Percentiles rank a stretch among this genome's conserved stretches.
These are phyloP conservation scores for Emericellopsis atlantica DNA, from an alignment of 2,329 filamentous ascomycete species.

Conservation along the genomic window DNA sequence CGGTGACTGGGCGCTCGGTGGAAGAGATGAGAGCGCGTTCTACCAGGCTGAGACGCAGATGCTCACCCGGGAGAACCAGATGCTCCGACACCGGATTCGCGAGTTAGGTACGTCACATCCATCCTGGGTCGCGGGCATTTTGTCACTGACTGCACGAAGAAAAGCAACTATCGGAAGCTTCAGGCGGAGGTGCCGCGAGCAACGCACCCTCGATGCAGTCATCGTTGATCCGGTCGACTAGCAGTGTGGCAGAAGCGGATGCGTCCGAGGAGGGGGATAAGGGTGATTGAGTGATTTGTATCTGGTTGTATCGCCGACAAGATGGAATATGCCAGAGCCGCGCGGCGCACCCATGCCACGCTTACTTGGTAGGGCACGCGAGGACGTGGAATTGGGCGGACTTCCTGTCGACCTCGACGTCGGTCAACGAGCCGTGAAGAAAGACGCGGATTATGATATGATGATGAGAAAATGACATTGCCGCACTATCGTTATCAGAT, in stretches of 20 bases:
- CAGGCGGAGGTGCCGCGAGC: constrained; percentile 14
- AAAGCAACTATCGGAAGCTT: constrained; percentile 34
- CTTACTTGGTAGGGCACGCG: too few relatives aligned
- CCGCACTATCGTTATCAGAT: too few relatives aligned
- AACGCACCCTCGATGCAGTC: constrained; percentile 37
- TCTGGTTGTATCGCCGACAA: too few relatives aligned
- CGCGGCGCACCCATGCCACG: too few relatives aligned
- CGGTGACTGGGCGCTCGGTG: constrained; percentile 49
- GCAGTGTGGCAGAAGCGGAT: constrained; percentile 24
- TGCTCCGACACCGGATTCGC: constrained; percentile 62
- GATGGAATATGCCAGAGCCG: too few relatives aligned
- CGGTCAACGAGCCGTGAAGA: too few relatives aligned
- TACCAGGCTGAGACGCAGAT: constrained; percentile 76
- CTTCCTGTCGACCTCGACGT: too few relatives aligned
- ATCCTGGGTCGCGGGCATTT: background rate
- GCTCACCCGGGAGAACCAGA: constrained; percentile 68
- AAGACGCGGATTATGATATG: too few relatives aligned
- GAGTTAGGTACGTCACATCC: constrained; percentile 47
- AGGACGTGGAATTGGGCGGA: too few relatives aligned
- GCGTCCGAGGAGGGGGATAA: background rate
- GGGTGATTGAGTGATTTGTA: too few relatives aligned
- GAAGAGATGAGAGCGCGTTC: constrained; percentile 62
- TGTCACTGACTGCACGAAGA: constrained; percentile 19
- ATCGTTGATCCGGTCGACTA: constrained; percentile 32
- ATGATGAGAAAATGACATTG: too few relatives aligned